These are phyloP conservation scores for Primulina eburnea DNA, from an alignment of 257 asterid genomes.

Conservation along the genomic window DNA sequence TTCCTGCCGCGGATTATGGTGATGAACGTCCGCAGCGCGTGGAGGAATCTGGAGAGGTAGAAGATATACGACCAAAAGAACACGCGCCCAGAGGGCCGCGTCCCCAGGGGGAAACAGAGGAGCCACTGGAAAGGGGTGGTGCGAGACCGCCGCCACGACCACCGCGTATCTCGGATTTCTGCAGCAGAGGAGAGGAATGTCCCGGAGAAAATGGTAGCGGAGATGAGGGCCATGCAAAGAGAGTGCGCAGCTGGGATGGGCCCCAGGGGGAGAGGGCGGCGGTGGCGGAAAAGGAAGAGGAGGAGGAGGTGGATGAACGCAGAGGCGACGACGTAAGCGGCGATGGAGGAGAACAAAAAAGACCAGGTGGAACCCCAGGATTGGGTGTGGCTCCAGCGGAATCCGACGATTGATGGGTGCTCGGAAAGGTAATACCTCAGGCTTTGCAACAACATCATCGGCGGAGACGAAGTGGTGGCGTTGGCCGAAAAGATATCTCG, in stretches of 20 bases:
- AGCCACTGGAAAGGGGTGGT: conserved; percentile 79
- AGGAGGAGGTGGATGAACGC: conserved; percentile 47
- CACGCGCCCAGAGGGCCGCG: conserved; percentile 88
- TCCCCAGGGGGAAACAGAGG: conserved; percentile 78
- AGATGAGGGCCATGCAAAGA: conserved; percentile 67
- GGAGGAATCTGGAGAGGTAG: conserved; percentile 79
- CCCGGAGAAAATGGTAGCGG: conserved; percentile 72
- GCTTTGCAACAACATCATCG: conserved; percentile 32
- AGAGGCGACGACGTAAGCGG: conserved; percentile 51
- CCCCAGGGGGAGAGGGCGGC: conserved; percentile 57
- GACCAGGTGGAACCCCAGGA: conserved; percentile 86
- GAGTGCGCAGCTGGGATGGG: conserved; percentile 80
- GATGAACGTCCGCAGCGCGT: conserved; percentile 57
- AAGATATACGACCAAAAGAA: conserved; percentile 87
- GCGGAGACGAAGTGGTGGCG: neutral
- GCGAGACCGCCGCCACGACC: conserved; percentile 73
- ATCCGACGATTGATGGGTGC: conserved; percentile 71
- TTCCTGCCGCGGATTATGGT: conserved; percentile 41
- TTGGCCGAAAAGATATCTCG: neutral
- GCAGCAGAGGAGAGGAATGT: conserved; percentile 69
- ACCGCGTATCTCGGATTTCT: conserved; percentile 80
- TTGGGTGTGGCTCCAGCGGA: conserved; percentile 74
- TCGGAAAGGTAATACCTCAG: conserved; percentile 60
- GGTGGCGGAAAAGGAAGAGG: conserved; percentile 47
- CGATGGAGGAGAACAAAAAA: conserved; percentile 60